phyloP scores from a whole-genome alignment of 345 rosid species.

The Lenwebbia sp. region DNA sequence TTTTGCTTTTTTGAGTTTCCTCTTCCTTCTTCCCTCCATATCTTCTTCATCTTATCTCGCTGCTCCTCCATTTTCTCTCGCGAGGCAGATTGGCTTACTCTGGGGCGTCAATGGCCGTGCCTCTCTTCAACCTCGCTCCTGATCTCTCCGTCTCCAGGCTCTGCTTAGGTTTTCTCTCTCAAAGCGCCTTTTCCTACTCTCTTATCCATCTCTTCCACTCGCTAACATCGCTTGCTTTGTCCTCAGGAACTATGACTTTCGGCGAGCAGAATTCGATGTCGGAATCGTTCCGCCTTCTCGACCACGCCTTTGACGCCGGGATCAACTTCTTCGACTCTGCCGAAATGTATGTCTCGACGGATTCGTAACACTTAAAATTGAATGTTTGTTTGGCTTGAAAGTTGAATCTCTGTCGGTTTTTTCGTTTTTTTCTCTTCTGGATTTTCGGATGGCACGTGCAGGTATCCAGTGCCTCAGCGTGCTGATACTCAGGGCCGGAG shows the following conservation, averaged over 20 bases:
- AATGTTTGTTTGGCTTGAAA: not conserved
- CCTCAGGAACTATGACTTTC: conserved; percentile 55
- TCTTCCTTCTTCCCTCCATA: not conserved
- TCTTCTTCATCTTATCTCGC: not conserved
- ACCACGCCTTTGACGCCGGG: conserved; percentile 38
- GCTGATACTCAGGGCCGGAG: conserved; percentile 52
- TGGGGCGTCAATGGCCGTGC: conserved; percentile 20
- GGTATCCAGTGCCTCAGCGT: conserved; percentile 72
- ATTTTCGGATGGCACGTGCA: not conserved
- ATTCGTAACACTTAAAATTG: not conserved
- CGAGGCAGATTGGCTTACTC: not conserved
- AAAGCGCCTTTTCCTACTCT: not conserved
- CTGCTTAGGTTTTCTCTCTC: conserved; percentile 29
- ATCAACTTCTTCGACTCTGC: conserved; percentile 67
- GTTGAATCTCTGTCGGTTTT: not conserved
- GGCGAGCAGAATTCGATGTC: conserved; percentile 44
- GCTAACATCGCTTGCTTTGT: not conserved
- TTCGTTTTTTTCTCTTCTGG: not conserved
- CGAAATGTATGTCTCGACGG: conserved; percentile 26
- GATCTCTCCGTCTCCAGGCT: conserved; percentile 41
- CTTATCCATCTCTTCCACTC: not conserved
- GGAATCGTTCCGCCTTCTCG: conserved; percentile 47
- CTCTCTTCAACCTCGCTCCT: conserved; percentile 36
- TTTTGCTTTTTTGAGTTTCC: not conserved
- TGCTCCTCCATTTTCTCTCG: not conserved